Conservation (phyloP, 192 early-diverging fungal genomes). For the Tieghemiomyces parasiticus region DNA sequence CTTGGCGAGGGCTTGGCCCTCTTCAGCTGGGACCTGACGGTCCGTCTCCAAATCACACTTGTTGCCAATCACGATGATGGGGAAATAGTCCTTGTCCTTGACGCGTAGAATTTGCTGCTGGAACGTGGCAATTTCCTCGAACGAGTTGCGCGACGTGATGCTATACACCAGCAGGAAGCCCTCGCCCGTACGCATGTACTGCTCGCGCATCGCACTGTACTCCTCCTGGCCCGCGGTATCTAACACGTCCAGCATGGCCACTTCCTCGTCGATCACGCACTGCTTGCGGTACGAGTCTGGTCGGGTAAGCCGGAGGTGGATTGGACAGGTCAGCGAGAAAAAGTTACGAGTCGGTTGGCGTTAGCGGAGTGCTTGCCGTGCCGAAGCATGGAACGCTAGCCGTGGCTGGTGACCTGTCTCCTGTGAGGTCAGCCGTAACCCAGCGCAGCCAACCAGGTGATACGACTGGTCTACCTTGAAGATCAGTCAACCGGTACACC, state of each 20-base stretch:
- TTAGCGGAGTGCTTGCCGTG: too few species aligned
- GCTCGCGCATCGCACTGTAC: slow-evolving; percentile 87
- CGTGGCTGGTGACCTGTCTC: too few species aligned
- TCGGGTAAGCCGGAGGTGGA: too few species aligned
- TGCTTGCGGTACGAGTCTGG: slow-evolving; percentile 92
- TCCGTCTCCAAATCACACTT: slow-evolving; percentile 79
- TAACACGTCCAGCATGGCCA: slow-evolving; percentile 79
- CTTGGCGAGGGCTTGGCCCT: slow-evolving; percentile 69
- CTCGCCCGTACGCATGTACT: slow-evolving; percentile 94
- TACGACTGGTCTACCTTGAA: too few species aligned
- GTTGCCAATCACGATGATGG: slow-evolving; percentile 87
- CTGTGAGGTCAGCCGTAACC: too few species aligned
- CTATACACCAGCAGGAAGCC: slow-evolving; percentile 89
- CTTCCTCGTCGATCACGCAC: slow-evolving; percentile 78
- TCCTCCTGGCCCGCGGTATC: slow-evolving; percentile 96
- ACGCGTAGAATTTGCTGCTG: slow-evolving; percentile 87
- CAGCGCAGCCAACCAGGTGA: too few species aligned
- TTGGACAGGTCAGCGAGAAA: too few species aligned
- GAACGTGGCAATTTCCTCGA: slow-evolving; percentile 83
- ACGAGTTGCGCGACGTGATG: slow-evolving; percentile 81
- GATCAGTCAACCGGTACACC: too few species aligned
- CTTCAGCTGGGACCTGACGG: slow-evolving; percentile 64
- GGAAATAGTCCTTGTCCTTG: slow-evolving; percentile 84
- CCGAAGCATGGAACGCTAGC: too few species aligned
- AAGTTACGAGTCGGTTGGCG: too few species aligned